These are phyloP conservation scores for Ramichloridium luteum DNA, from an alignment of 2,329 filamentous ascomycete species.

Conservation along the genomic window DNA sequence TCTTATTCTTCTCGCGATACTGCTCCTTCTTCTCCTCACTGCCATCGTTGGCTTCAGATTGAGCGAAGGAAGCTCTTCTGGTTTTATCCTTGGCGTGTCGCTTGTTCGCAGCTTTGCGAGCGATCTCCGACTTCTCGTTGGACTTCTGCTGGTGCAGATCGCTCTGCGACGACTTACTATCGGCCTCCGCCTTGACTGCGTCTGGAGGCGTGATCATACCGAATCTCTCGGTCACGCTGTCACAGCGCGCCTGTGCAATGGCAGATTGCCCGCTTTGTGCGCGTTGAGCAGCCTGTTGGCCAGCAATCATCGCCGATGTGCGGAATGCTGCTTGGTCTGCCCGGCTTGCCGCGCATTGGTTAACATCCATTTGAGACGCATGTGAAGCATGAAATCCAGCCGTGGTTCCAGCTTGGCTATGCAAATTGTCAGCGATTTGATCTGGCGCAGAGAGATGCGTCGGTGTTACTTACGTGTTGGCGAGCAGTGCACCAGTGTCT, in stretches of 20 bases:
- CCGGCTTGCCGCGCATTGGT: no score
- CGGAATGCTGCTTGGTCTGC: no score
- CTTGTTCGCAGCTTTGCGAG: slow-evolving; percentile 22
- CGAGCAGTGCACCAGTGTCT: no score
- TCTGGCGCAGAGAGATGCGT: no score
- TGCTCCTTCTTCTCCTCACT: slow-evolving; percentile 39
- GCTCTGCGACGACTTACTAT: slow-evolving; percentile 1
- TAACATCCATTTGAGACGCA: no score
- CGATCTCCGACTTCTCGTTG: slow-evolving; percentile 19
- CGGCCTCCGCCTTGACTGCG: slow-evolving; percentile 13
- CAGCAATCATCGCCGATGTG: no score
- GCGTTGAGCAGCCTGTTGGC: no score
- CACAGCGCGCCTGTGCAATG: slow-evolving; percentile 10
- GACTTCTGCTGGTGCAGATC: slow-evolving; percentile 5
- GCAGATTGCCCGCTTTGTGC: slow-evolving; percentile 8
- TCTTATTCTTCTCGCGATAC: slow-evolving; percentile 57
- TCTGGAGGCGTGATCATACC: slow-evolving; percentile 30
- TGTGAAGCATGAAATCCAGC: no score
- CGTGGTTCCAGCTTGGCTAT: no score
- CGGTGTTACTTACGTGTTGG: no score
- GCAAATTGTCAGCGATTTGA: no score
- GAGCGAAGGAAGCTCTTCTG: slow-evolving; percentile 11
- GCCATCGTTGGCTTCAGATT: slow-evolving; percentile 9
- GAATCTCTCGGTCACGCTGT: slow-evolving; percentile 15
- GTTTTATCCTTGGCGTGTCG: slow-evolving; percentile 20